These are phyloP conservation scores for Trametes hirsuta DNA, from an alignment of 1,284 basidiomycete genomes.

Conservation along the genomic window DNA sequence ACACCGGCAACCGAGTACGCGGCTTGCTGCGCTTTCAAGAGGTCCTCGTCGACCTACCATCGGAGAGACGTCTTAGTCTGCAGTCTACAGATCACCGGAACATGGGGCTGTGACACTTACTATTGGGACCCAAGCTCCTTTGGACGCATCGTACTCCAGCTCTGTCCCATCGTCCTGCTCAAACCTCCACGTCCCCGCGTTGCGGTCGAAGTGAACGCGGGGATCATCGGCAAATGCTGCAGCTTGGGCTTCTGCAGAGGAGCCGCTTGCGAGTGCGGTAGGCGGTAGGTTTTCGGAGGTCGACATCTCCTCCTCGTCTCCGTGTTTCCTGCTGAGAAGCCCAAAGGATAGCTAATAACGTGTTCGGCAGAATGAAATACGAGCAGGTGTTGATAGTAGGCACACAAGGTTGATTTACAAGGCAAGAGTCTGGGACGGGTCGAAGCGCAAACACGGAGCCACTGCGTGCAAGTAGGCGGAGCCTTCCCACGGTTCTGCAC, in stretches of 20 bases:
- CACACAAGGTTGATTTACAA: too few species aligned
- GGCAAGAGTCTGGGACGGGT: too few species aligned
- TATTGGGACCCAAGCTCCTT: slow-evolving; percentile 80
- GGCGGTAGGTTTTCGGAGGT: slow-evolving; percentile 42
- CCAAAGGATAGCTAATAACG: too few species aligned
- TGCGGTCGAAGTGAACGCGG: slow-evolving; percentile 79
- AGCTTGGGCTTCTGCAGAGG: slow-evolving; percentile 56
- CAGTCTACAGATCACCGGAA: neutral
- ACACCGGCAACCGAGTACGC: slow-evolving; percentile 90
- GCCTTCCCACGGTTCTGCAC: too few species aligned
- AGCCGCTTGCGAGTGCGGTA: slow-evolving; percentile 47
- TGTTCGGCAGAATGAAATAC: too few species aligned
- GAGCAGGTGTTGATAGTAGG: too few species aligned
- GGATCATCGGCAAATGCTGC: slow-evolving; percentile 77
- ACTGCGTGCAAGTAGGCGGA: too few species aligned
- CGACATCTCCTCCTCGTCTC: slow-evolving; percentile 11
- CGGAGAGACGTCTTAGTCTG: neutral
- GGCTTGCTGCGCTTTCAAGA: slow-evolving; percentile 85
- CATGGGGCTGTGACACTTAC: slow-evolving; percentile 50
- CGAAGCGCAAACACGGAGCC: too few species aligned
- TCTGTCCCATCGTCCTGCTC: slow-evolving; percentile 90
- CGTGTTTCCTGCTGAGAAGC: neutral
- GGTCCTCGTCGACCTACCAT: slow-evolving; percentile 76
- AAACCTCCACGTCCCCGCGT: slow-evolving; percentile 81
- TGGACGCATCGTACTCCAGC: slow-evolving; percentile 83